Conservation (phyloP, 2,329 filamentous ascomycete genomes). For the Albophoma yamanashiensis region DNA sequence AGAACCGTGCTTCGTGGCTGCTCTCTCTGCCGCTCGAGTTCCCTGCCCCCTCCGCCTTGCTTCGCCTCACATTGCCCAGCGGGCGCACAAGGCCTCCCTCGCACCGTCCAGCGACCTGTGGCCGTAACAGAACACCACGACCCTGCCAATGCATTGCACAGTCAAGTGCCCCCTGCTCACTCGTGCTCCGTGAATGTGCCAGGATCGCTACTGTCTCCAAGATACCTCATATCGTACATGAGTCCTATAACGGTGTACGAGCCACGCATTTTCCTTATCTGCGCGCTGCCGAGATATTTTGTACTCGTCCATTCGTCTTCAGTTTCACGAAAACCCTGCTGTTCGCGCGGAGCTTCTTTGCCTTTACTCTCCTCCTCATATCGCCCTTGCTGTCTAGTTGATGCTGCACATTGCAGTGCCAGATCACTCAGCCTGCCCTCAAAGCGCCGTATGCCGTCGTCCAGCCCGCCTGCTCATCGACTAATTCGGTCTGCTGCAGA, state of each 20-base stretch:
- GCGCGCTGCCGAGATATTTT: background rate
- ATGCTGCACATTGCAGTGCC: background rate
- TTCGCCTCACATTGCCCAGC: background rate
- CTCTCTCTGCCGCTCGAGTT: background rate
- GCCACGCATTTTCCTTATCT: background rate
- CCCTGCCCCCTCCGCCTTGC: background rate
- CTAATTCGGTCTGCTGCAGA: background rate
- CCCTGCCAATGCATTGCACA: background rate
- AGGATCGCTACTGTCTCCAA: background rate
- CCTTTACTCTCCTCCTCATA: background rate
- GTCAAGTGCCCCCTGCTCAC: background rate
- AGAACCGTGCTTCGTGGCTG: background rate
- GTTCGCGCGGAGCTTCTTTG: background rate
- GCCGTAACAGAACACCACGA: background rate
- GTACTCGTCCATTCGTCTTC: background rate
- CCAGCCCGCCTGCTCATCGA: background rate
- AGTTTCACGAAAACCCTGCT: background rate
- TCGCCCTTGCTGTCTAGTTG: background rate
- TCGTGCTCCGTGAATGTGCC: conserved; percentile 1
- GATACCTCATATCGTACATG: background rate
- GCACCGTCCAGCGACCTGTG: background rate
- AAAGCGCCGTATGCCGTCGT: background rate
- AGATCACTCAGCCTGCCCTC: background rate
- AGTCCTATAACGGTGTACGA: background rate
- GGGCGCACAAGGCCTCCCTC: background rate